Base-by-base conservation (phyloP, 2,329 filamentous ascomycete species). In the Westerdykella ornata region DNA sequence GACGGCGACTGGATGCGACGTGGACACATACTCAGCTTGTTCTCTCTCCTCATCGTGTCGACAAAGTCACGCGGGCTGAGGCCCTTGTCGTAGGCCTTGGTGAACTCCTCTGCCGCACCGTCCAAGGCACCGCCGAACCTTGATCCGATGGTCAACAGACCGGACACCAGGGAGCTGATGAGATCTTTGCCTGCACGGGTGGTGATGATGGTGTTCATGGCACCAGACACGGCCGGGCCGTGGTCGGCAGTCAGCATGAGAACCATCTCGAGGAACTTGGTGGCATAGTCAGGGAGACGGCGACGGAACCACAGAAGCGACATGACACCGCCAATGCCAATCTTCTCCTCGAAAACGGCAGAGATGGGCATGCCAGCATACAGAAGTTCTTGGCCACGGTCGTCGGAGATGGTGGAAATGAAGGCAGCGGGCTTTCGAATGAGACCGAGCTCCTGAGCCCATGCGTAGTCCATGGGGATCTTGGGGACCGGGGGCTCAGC, bases 201-300 rank as follows among this genome's bases (percentile, higher is more conserved):
- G 50, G 92, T 98, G 69, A 98, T 97, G 70, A 98, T 98, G 68
- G 92, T 98, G 84, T 98, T 98, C 92, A 98, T 98, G 70, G 92
- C 92, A 80, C 92, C 92, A 59, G 92, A 98, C 59, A 98, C 92
- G 60, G 92, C 92, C 41, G 92, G 92, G 72, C 92, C 92, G 82
- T 98, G 92, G 67, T 98, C 92, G 60, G 92, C 92, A 66, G 92
- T 98, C 66, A 98, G 82, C 92, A 98, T 98, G 70, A 98, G 90
- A 54, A 98, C 92, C 92, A 98, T 98, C 79, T 98, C 92, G 58
- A 98, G 75, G 80, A 98, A 98, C 75, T 94, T 94, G 79, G 88
- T 94, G 64, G 92, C 92, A 69, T 96, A 97, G 65, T 84, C 76
- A 51, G 92, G 92, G 49, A 98, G 85, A 66, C 92, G 86, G 72